phyloP scores from a whole-genome alignment of 495 filamentous ascomycete genomes.

The Penicillium roqueforti region DNA sequence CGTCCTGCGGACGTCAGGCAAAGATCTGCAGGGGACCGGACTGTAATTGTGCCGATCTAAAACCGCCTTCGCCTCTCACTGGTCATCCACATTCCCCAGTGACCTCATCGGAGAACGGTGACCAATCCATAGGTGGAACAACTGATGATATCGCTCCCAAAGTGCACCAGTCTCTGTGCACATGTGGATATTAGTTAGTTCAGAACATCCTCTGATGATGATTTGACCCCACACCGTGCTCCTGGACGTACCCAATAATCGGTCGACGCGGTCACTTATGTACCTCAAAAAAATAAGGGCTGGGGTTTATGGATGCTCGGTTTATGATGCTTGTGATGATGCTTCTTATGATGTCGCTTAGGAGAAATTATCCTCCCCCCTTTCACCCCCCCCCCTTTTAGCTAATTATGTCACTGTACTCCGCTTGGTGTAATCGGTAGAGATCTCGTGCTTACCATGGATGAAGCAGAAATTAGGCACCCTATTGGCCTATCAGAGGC shows the following conservation, averaged over 20 bases:
- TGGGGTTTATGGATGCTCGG: slow-evolving; percentile 4
- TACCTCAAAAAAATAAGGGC: too few relatives aligned
- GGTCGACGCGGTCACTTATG: not conserved
- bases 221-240: slow-evolving; percentile 5
- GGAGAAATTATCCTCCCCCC: not conserved
- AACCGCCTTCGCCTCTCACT: slow-evolving; percentile 7
- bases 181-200: slow-evolving; percentile 25
- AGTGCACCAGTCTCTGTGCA: slow-evolving; percentile 19
- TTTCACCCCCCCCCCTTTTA: slow-evolving; percentile 7
- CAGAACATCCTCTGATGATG: slow-evolving; percentile 21
- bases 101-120: slow-evolving; percentile 32
- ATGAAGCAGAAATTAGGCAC: slow-evolving; percentile 8
- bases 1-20: slow-evolving; percentile 20
- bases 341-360: slow-evolving; percentile 22
- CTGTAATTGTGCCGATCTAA: slow-evolving; percentile 18
- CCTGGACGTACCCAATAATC: not conserved
- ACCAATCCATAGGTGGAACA: slow-evolving; percentile 19
- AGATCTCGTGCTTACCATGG: slow-evolving; percentile 5
- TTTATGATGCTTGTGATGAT: too few relatives aligned
- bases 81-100: slow-evolving; percentile 27
- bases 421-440: slow-evolving; percentile 9
- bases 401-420: slow-evolving; percentile 30
- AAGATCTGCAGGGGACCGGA: slow-evolving; percentile 27
- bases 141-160: slow-evolving; percentile 11
- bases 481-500: slow-evolving; percentile 15